Conservation (phyloP, 805 yeast species). For the Cyberlindnera saturnus region DNA sequence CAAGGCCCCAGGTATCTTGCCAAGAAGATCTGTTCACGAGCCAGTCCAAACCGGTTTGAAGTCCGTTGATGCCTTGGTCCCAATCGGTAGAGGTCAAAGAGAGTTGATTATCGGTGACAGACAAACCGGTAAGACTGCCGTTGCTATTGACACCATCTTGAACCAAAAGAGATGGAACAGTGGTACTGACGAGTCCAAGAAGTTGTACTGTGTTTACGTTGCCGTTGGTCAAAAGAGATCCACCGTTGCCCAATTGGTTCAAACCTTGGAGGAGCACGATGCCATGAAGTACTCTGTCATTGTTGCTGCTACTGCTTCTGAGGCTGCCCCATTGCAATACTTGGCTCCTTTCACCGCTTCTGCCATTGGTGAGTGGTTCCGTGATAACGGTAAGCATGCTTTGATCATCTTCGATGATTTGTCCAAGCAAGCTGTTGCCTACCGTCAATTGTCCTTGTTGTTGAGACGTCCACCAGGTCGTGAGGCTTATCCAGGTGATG, state of each 20-base stretch:
- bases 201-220: conserved; percentile 99
- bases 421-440: conserved; percentile 99
- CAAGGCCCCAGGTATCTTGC: conserved; percentile 99
- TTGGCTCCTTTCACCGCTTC: conserved; percentile 99
- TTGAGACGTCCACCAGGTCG: conserved; percentile 47
- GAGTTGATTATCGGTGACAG: conserved; percentile 99
- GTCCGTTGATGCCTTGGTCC: conserved; percentile 98
- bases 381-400: conserved; percentile 98
- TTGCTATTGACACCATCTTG: conserved; percentile 95
- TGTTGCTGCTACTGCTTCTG: conserved; percentile 99
- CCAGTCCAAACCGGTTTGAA: conserved; percentile 99
- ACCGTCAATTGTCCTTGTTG: conserved; percentile 97
- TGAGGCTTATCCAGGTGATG: conserved; percentile 24
- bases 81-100: conserved; percentile 99
- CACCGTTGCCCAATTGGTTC: conserved; percentile 98
- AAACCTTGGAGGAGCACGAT: conserved; percentile 96
- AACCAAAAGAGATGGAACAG: conserved; percentile 99
- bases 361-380: conserved; percentile 99
- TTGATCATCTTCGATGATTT: conserved; percentile 95
- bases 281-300: conserved; percentile 96
- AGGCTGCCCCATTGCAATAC: conserved; percentile 99
- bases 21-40: conserved; percentile 97
- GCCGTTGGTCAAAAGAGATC: conserved; percentile 99
- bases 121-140: conserved; percentile 99
- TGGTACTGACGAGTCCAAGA: conserved; percentile 92